Conservation (phyloP, 2,329 filamentous ascomycete genomes). For the Geosmithia flava region DNA sequence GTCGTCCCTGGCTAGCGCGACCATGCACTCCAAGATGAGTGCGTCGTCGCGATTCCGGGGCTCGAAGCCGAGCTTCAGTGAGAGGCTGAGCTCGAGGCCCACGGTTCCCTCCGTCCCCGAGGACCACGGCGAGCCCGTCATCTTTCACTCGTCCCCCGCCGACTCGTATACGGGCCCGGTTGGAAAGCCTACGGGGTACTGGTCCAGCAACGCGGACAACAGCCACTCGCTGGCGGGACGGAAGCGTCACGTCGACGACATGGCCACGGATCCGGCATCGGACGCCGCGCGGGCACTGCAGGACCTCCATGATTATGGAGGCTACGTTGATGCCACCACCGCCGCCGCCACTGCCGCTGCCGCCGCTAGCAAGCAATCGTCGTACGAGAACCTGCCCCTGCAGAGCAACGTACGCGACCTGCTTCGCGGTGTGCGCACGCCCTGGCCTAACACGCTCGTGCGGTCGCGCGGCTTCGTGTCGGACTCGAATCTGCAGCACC, state of each 20-base stretch:
- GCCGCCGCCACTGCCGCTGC: conserved; percentile 12
- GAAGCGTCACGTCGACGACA: conserved; percentile 31
- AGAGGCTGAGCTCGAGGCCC: conserved; percentile 39
- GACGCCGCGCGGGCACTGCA: conserved; percentile 47
- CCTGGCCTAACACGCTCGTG: conserved; percentile 24
- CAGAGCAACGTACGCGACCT: conserved; percentile 58
- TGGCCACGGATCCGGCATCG: conserved; percentile 27
- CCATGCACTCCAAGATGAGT: conserved; percentile 36
- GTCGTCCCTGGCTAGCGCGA: conserved; percentile 49
- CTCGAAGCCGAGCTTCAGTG: conserved; percentile 39
- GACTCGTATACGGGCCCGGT: conserved; percentile 43
- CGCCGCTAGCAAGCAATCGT: conserved; percentile 16
- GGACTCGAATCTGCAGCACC: conserved; percentile 8
- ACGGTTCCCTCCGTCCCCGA: conserved; percentile 46
- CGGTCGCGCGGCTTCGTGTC: conserved; percentile 16
- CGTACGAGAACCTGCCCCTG: conserved; percentile 23
- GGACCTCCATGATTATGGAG: conserved; percentile 44
- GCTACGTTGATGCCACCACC: conserved; percentile 3
- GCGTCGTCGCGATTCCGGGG: conserved; percentile 52
- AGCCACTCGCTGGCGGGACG: conserved; percentile 24
- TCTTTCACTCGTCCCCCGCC: conserved; percentile 37
- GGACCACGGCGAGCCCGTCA: conserved; percentile 32
- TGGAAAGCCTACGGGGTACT: conserved; percentile 32
- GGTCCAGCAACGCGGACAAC: conserved; percentile 32
- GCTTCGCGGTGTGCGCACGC: conserved; percentile 26